Base-by-base conservation (phyloP, 768 basidiomycete species). In the Trametes gibbosa region DNA sequence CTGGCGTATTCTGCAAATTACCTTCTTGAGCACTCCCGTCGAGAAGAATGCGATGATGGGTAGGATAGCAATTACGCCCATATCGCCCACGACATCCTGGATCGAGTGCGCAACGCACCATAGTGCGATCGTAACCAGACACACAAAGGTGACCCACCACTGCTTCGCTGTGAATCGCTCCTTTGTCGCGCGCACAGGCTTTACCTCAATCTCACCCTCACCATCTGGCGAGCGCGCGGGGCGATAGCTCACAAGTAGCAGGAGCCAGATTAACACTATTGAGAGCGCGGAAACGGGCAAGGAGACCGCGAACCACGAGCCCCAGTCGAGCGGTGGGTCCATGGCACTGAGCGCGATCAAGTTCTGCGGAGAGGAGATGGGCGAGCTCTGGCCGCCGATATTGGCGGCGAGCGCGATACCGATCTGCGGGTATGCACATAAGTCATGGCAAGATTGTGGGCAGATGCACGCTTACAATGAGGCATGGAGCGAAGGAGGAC, bases 361-460 rank as follows among this genome's bases (percentile, higher is more conserved):
- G 71, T 98, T 99, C 73, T 99, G 96, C 1, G 96, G 96, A 0
- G 95, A 98, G 2, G 96, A 98, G 58, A 98, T 98, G 2, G 95
- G 96, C 0, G 95, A 98, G 50, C 89, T 91, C 73, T 98, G 95
- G 0, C 97, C 97, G 13, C 97, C 97, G 59, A 98, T 95, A 69
- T 98, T 99, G 19, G 95, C 94, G 0, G 96, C 95, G n/a, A 99
- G 82, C 0, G 97, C 96, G 64, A 99, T 98, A 8, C 90, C 95
- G 53, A 99, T 82, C 94, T 97, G 61, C 5, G 40, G 51, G 27
- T 27, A 29, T 29, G 32, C 16, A 43, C 43, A 50, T 16, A 32
- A 43, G 17, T 19, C 5, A 41, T 10, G 45, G 29, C 29, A 32
- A 32, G 3, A 43, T 46, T 46, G 24, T 17, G 45, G 10, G 10